phyloP scores from a whole-genome alignment of 768 basidiomycete genomes.

The Obba rivulosa region DNA sequence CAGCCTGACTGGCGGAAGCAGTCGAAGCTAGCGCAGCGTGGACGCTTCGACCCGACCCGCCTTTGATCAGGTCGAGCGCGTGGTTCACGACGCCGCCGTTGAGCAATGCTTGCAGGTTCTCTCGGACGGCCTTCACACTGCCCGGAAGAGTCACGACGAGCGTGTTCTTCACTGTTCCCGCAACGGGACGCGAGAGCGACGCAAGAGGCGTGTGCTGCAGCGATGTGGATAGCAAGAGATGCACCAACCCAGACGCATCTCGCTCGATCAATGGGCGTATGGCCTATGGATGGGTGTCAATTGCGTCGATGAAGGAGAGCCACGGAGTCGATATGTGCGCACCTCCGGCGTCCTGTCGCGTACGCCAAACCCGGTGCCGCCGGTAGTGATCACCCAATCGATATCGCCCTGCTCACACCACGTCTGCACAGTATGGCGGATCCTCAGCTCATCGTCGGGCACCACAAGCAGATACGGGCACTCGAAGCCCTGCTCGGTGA shows the following conservation, averaged over 20 bases:
- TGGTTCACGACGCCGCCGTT: constrained; percentile 54
- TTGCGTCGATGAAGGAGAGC: neutral
- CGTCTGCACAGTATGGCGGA: constrained; percentile 41
- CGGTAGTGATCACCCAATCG: constrained; percentile 78
- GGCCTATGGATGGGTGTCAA: constrained; percentile 33
- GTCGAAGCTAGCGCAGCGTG: constrained; percentile 45
- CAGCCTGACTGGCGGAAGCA: constrained; percentile 16
- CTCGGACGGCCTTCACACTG: constrained; percentile 79
- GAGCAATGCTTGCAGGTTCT: constrained; percentile 65
- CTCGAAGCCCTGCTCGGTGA: constrained; percentile 33
- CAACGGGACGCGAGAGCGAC: constrained; percentile 77
- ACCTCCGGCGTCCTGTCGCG: constrained; percentile 86
- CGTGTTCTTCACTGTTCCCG: constrained; percentile 61
- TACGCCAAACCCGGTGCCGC: constrained; percentile 83
- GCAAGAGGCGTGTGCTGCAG: constrained; percentile 73
- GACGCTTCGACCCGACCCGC: constrained; percentile 56
- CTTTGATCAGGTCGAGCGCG: constrained; percentile 67
- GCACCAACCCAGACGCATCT: constrained; percentile 65
- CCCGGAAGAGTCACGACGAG: constrained; percentile 82
- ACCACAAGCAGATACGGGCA: constrained; percentile 40
- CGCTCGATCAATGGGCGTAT: constrained; percentile 61
- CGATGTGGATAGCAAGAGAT: constrained; percentile 65
- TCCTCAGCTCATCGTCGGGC: constrained; percentile 55
- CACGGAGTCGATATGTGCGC: neutral
- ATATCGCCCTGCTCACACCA: constrained; percentile 43